These are phyloP conservation scores for Globisporangium carolinianum DNA, from an alignment of 352 stramenopile species.

Conservation along the genomic window DNA sequence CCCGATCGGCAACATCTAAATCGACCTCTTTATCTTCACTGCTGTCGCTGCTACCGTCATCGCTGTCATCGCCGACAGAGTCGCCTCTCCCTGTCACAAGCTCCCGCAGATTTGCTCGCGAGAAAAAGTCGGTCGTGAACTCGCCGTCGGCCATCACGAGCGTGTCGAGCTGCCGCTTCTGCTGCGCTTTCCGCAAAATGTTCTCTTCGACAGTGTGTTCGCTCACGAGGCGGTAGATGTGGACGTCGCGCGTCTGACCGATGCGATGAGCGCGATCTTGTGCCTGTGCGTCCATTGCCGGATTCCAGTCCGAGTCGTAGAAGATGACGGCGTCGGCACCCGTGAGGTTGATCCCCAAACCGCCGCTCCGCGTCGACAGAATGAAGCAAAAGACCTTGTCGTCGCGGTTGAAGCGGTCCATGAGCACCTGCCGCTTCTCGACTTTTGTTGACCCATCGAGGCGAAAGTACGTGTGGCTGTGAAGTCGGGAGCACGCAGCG, in stretches of 20 bases:
- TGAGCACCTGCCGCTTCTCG: conserved; percentile 93
- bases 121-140: conserved; percentile 82
- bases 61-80: conserved; percentile 3
- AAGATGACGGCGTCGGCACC: conserved; percentile 94
- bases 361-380: conserved; percentile 94
- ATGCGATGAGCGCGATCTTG: conserved; percentile 98
- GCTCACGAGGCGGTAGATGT: conserved; percentile 98
- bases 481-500: neutral
- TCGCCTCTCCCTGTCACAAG: conserved; percentile 70
- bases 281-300: conserved; percentile 91
- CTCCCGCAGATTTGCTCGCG: conserved; percentile 80
- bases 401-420: conserved; percentile 99
- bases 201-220: conserved; percentile 99
- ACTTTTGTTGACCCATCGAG: conserved; percentile 96
- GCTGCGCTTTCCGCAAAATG: conserved; percentile 97
- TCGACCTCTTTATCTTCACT: neutral
- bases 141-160: conserved; percentile 84
- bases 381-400: conserved; percentile 98
- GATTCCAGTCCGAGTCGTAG: conserved; percentile 94
- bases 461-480: conserved; percentile 93
- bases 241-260: conserved; percentile 96
- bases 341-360: conserved; percentile 98
- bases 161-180: conserved; percentile 97
- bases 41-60: conserved; percentile 12
- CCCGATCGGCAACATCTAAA: neutral